Conservation (phyloP, 306 rosid species). For the Castanopsis chinensis region DNA sequence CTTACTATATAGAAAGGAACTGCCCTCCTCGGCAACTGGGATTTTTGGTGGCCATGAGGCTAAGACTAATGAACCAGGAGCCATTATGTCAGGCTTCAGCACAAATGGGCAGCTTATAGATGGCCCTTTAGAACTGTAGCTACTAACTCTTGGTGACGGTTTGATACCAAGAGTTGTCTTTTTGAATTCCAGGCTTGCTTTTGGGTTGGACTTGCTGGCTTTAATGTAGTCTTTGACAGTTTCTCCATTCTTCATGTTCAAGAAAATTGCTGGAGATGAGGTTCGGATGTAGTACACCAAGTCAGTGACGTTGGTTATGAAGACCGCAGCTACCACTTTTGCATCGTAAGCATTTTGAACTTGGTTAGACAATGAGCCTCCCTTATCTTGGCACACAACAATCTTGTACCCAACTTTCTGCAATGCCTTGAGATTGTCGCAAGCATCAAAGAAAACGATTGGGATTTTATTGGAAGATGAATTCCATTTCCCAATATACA, state of each 20-base stretch:
- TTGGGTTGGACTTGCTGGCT: constrained; percentile 17
- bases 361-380: constrained; percentile 15
- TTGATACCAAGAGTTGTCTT: constrained; percentile 40
- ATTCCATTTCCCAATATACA: constrained; percentile 39
- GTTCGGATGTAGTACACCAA: constrained; percentile 4
- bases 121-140: constrained; percentile 76
- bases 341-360: background rate
- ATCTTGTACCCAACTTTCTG: constrained; percentile 34
- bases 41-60: constrained; percentile 74
- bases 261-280: constrained; percentile 28
- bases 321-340: constrained; percentile 42
- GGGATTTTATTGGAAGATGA: constrained; percentile 25
- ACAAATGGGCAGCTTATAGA: constrained; percentile 59
- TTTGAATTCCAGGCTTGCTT: constrained; percentile 42
- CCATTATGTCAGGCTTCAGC: constrained; percentile 23
- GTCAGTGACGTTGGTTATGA: constrained; percentile 46
- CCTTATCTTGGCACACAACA: constrained; percentile 56
- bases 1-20: constrained; percentile 1
- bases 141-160: constrained; percentile 56
- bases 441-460: constrained; percentile 44
- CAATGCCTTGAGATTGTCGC: constrained; percentile 27
- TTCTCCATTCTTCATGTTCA: constrained; percentile 38
- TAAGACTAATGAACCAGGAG: constrained; percentile 65
- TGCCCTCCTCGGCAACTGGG: background rate
- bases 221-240: constrained; percentile 43